Conservation (phyloP, 768 basidiomycete species). For the Mycena vitilis region DNA sequence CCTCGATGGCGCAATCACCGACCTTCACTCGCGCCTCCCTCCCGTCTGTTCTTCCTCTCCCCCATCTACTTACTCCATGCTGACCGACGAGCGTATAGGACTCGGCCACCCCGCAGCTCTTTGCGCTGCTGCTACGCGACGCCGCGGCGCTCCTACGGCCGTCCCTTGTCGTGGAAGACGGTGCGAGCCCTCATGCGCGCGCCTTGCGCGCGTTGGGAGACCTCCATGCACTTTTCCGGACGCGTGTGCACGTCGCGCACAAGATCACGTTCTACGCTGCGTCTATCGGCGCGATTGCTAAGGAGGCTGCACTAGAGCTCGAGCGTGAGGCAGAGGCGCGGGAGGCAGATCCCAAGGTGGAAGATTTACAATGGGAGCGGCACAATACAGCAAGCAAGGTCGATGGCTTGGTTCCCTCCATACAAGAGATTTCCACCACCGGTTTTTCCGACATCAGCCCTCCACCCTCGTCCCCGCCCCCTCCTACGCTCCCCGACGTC, state of each 20-base stretch:
- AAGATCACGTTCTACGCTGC: constrained; percentile 81
- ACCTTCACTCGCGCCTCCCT: constrained; percentile 74
- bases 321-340: constrained; percentile 25
- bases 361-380: constrained; percentile 19
- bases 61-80: not conserved
- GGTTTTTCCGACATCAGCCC: no score
- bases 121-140: constrained; percentile 69
- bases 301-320: constrained; percentile 16
- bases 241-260: constrained; percentile 54
- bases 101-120: constrained; percentile 49
- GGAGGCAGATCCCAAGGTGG: not conserved
- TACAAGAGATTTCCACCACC: no score
- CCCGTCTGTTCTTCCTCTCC: constrained; percentile 52
- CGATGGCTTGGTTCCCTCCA: constrained; percentile 11
- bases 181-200: constrained; percentile 53
- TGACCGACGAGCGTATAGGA: constrained; percentile 6
- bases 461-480: no score
- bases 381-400: not conserved
- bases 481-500: no score
- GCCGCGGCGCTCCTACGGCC: constrained; percentile 64
- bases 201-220: constrained; percentile 68
- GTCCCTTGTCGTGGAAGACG: constrained; percentile 44
- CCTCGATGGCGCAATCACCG: constrained; percentile 65
- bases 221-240: constrained; percentile 55
- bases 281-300: not conserved